A percentile compares a stretch with the other conserved stretches of the same genome.
Conservation (phyloP, 805 yeast species). For the Ogataea paradorogensis region DNA sequence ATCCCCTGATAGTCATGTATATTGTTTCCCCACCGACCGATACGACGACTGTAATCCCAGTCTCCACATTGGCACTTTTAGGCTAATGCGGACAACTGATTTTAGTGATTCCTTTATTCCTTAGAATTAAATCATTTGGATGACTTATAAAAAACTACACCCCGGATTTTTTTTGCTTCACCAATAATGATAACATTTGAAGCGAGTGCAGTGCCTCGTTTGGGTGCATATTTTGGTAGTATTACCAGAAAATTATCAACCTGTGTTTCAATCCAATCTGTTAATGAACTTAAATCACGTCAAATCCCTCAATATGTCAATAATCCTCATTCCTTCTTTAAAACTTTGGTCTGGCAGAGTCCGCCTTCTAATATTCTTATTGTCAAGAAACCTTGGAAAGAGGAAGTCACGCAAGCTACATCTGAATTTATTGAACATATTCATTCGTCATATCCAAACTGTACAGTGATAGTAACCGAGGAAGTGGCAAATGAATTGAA, state of each 20-base stretch:
- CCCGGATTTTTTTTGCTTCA: slow-evolving; percentile 6
- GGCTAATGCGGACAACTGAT: too few species aligned
- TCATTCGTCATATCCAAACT: slow-evolving; percentile 57
- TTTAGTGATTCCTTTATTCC: not conserved
- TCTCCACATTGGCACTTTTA: too few species aligned
- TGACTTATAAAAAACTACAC: slow-evolving; percentile 7
- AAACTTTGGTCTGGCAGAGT: slow-evolving; percentile 64
- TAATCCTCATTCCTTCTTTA: slow-evolving; percentile 58
- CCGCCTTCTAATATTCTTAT: slow-evolving; percentile 73
- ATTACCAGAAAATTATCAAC: not conserved
- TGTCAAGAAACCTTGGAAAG: slow-evolving; percentile 82
- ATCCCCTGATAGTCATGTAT: too few species aligned
- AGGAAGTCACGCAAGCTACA: slow-evolving; percentile 62
- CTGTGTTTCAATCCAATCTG: slow-evolving; percentile 10
- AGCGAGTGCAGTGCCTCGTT: not conserved
- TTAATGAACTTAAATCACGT: slow-evolving; percentile 16
- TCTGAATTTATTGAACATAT: slow-evolving; percentile 60
- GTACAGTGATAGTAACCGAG: slow-evolving; percentile 74
- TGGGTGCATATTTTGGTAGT: not conserved
- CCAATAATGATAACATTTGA: slow-evolving; percentile 3
- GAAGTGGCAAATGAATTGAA: slow-evolving; percentile 65
- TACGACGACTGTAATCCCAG: too few species aligned
- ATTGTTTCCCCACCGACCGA: too few species aligned
- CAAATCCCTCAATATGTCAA: slow-evolving; percentile 50
- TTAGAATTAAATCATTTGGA: not conserved